Conservation (phyloP, 2,329 filamentous ascomycete species). For the Phaeoacremonium minimum region DNA sequence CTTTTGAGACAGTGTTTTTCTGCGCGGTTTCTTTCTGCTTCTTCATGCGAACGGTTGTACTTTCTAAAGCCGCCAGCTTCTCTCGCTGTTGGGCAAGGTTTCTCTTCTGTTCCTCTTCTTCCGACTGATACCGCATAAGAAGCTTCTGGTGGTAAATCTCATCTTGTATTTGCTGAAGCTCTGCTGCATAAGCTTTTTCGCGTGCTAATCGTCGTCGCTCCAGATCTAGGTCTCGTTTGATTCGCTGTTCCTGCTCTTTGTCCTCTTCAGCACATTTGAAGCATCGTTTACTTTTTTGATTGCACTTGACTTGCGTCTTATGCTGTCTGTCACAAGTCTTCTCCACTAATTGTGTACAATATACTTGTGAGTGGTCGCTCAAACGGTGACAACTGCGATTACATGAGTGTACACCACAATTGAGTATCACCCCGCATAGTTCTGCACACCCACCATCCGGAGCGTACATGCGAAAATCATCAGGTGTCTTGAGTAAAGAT, state of each 20-base stretch:
- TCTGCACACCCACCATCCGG: constrained; percentile 68
- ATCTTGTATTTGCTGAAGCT: constrained; percentile 47
- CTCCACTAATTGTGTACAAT: constrained; percentile 28
- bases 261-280: constrained; percentile 47
- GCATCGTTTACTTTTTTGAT: constrained; percentile 34
- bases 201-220: constrained; percentile 40
- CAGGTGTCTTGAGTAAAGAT: constrained; percentile 37
- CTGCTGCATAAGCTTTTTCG: constrained; percentile 35
- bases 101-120: constrained; percentile 38
- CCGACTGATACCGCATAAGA: constrained; percentile 31
- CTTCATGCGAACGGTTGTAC: constrained; percentile 14
- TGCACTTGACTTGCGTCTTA: constrained; percentile 40
- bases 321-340: constrained; percentile 51
- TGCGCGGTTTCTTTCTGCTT: constrained; percentile 8
- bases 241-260: constrained; percentile 33
- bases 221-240: constrained; percentile 41
- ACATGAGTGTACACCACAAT: constrained; percentile 58
- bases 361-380: constrained; percentile 47
- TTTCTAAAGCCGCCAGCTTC: constrained; percentile 38
- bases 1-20: constrained; percentile 1
- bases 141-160: constrained; percentile 45
- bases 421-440: constrained; percentile 47
- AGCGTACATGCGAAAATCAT: constrained; percentile 57
- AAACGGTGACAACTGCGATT: constrained; percentile 58
- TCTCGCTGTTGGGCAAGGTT: constrained; percentile 38